These are phyloP conservation scores for Linderina pennispora DNA, from an alignment of 192 early-diverging fungal genomes.

Conservation along the genomic window DNA sequence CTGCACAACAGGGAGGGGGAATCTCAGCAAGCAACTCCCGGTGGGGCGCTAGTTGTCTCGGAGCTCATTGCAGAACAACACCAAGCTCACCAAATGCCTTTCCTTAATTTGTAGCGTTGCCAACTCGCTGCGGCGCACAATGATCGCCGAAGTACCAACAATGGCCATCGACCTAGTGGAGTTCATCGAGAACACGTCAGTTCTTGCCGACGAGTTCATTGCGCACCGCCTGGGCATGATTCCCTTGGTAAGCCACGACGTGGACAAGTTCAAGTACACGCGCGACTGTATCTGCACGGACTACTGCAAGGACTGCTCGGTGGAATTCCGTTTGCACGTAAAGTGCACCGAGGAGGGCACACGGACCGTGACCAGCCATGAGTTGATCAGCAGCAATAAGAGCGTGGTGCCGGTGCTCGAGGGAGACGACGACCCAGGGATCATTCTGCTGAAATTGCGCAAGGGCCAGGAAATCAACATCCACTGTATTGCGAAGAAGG, in stretches of 20 bases:
- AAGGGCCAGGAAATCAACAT: conserved; percentile 90
- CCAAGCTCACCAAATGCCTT: no score
- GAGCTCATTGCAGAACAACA: no score
- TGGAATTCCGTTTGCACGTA: conserved; percentile 79
- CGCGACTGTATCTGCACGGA: conserved; percentile 67
- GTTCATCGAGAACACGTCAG: conserved; percentile 87
- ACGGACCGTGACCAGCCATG: conserved; percentile 72
- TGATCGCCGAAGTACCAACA: conserved; percentile 97
- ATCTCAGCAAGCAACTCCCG: neutral
- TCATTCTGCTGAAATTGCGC: conserved; percentile 81
- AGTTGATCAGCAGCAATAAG: conserved; percentile 71
- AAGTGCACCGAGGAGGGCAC: conserved; percentile 76
- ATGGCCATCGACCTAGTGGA: conserved; percentile 98
- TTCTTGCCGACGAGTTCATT: conserved; percentile 93
- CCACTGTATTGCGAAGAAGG: conserved; percentile 92
- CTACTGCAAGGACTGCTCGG: conserved; percentile 88
- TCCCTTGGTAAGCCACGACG: conserved; percentile 75
- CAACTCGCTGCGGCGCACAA: conserved; percentile 87
- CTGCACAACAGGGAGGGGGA: neutral
- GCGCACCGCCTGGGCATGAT: conserved; percentile 94
- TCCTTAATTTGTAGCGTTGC: conserved; percentile 60
- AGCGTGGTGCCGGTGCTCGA: conserved; percentile 61
- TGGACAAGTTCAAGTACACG: conserved; percentile 77
- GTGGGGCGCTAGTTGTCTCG: no score
- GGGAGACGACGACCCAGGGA: conserved; percentile 62